Percentiles rank a stretch among this genome's conserved stretches.
Evolutionary conservation across 2,329 filamentous ascomycete genomes (phyloP).

Genomic region (Mollisiaceae sp.): DNA sequence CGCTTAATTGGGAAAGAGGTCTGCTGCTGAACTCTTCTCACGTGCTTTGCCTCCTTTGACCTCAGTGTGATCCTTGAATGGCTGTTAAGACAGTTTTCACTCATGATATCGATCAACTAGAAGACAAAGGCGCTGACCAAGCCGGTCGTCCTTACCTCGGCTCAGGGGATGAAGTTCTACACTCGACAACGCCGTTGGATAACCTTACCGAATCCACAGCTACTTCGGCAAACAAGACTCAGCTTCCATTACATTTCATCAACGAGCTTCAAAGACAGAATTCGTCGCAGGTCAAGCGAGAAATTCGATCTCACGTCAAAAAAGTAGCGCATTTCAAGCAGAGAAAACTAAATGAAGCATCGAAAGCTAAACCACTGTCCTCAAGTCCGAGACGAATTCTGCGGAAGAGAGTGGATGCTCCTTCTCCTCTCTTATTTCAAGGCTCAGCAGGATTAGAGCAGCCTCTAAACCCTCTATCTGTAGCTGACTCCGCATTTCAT

Average conservation of each 20-base stretch:
- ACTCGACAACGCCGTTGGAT: neutral
- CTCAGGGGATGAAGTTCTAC: neutral
- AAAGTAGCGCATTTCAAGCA: slow-evolving; percentile 6
- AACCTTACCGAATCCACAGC: neutral
- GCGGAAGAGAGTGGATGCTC: neutral
- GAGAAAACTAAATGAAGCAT: neutral
- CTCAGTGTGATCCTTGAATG: no score
- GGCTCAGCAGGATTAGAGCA: neutral
- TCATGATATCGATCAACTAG: no score
- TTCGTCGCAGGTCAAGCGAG: slow-evolving; percentile 2
- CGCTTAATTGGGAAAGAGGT: no score
- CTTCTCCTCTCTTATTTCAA: neutral
- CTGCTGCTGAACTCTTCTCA: no score
- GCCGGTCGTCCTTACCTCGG: no score
- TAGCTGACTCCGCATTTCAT: neutral
- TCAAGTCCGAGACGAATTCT: neutral
- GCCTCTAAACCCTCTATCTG: neutral
- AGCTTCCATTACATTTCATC: slow-evolving; percentile 9
- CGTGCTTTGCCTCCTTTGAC: no score
- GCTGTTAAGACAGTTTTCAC: no score
- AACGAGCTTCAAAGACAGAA: slow-evolving; percentile 5
- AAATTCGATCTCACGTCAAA: slow-evolving; percentile 10
- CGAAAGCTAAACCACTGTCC: slow-evolving; percentile 3
- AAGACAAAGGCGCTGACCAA: no score
- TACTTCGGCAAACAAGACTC: neutral